These are phyloP conservation scores for Botrytis hyacinthi DNA, from an alignment of 2,329 filamentous ascomycete species.

Conservation along the genomic window DNA sequence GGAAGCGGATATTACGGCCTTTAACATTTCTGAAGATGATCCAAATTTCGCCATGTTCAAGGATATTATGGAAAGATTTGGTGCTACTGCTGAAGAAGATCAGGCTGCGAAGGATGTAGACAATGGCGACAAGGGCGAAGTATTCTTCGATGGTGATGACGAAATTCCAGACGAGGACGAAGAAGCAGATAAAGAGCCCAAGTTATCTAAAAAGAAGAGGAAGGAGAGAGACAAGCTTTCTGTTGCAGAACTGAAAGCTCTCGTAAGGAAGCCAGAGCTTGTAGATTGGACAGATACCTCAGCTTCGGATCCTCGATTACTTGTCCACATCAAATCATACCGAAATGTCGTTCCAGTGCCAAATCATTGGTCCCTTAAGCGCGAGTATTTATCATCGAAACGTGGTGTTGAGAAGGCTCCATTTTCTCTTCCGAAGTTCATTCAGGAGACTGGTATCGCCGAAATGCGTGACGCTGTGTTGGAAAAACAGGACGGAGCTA, in stretches of 20 bases:
- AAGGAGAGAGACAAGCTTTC: conserved; percentile 91
- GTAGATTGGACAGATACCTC: conserved; percentile 98
- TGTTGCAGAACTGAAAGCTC: conserved; percentile 89
- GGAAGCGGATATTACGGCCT: conserved; percentile 46
- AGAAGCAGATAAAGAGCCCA: conserved; percentile 60
- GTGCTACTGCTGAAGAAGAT: conserved; percentile 61
- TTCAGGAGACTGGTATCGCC: conserved; percentile 93
- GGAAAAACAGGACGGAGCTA: conserved; percentile 91
- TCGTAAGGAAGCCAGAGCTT: conserved; percentile 86
- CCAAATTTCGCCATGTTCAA: conserved; percentile 82
- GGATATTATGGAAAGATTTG: conserved; percentile 78
- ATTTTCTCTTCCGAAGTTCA: conserved; percentile 92
- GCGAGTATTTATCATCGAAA: conserved; percentile 96
- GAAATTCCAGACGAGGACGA: conserved; percentile 86
- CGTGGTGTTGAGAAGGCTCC: conserved; percentile 93
- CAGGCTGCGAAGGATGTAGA: conserved; percentile 63
- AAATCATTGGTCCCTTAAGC: conserved; percentile 90
- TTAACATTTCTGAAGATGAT: conserved; percentile 62
- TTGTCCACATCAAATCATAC: conserved; percentile 93
- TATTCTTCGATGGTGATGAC: conserved; percentile 80
- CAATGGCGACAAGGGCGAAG: conserved; percentile 74
- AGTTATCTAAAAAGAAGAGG: conserved; percentile 89
- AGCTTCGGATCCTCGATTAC: conserved; percentile 79
- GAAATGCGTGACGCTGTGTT: conserved; percentile 97
- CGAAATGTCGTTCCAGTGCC: conserved; percentile 95